These are phyloP conservation scores for Limonium bicolor DNA, from an alignment of 148 eudicot genomes.

Conservation along the genomic window DNA sequence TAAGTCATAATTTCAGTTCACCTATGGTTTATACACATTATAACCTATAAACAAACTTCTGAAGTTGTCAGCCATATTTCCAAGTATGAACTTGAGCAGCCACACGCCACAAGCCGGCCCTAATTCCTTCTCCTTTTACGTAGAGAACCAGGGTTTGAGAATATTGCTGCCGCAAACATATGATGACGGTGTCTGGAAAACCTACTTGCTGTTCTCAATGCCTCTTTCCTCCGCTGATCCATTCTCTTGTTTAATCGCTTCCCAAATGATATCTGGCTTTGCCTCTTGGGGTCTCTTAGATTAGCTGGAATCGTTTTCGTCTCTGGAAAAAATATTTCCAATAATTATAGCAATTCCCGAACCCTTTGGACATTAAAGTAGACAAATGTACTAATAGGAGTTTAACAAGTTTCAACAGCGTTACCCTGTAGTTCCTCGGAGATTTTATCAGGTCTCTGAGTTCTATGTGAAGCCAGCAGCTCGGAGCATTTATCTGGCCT, in stretches of 20 bases:
- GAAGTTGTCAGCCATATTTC: too few relatives aligned
- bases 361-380: neutral
- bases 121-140: too few relatives aligned
- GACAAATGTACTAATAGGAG: constrained; percentile 1
- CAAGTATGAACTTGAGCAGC: too few relatives aligned
- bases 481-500: constrained; percentile 34
- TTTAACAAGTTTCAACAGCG: too few relatives aligned
- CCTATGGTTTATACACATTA: too few relatives aligned
- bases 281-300: neutral
- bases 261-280: neutral
- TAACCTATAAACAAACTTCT: too few relatives aligned
- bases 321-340: neutral
- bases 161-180: neutral
- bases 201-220: neutral
- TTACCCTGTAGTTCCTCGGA: constrained; percentile 46
- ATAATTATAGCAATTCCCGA: neutral
- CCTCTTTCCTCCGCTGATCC: neutral
- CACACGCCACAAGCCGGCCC: too few relatives aligned
- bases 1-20: too few relatives aligned
- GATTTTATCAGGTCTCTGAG: too few relatives aligned
- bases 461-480: too few relatives aligned
- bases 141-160: too few relatives aligned
- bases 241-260: neutral
- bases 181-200: neutral
- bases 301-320: neutral